Evolutionary conservation across 2,329 filamentous ascomycete genomes (phyloP).

Genomic region (Stagonosporopsis rhizophila): DNA sequence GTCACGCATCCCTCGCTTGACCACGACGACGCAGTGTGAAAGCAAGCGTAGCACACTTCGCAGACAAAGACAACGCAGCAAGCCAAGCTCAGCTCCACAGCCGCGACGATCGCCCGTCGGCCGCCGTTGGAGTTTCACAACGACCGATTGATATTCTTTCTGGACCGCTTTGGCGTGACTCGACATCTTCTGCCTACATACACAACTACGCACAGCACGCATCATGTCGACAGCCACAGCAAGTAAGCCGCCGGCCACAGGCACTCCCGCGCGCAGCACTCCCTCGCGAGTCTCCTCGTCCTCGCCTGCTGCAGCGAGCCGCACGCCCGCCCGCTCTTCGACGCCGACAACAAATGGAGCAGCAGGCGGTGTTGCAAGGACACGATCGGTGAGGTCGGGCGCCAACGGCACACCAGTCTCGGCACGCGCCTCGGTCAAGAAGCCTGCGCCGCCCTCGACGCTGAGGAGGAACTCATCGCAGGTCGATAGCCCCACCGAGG

Average conservation of each 20-base stretch:
- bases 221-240: constrained; percentile 46
- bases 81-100: constrained; percentile 19
- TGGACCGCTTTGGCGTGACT: constrained; percentile 10
- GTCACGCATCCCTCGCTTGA: constrained; percentile 1
- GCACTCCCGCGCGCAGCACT: constrained; percentile 38
- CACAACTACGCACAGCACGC: constrained; percentile 7
- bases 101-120: constrained; percentile 14
- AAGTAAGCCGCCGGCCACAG: constrained; percentile 46
- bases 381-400: constrained; percentile 41
- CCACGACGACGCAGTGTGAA: constrained; percentile 1
- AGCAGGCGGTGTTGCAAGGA: constrained; percentile 38
- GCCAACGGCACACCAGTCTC: constrained; percentile 48
- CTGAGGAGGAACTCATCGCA: constrained; percentile 45
- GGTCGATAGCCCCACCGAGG: constrained; percentile 39
- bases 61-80: constrained; percentile 5
- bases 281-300: constrained; percentile 34
- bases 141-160: constrained; percentile 12
- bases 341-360: constrained; percentile 40
- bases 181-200: not conserved
- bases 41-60: constrained; percentile 3
- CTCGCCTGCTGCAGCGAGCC: constrained; percentile 42
- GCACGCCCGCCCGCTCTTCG: constrained; percentile 41
- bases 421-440: constrained; percentile 48
- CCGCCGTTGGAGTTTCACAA: constrained; percentile 17
- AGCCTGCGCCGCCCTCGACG: constrained; percentile 43